Evolutionary conservation across 108 stramenopile species (phyloP).

Genomic region (Epipyxis sp.): DNA sequence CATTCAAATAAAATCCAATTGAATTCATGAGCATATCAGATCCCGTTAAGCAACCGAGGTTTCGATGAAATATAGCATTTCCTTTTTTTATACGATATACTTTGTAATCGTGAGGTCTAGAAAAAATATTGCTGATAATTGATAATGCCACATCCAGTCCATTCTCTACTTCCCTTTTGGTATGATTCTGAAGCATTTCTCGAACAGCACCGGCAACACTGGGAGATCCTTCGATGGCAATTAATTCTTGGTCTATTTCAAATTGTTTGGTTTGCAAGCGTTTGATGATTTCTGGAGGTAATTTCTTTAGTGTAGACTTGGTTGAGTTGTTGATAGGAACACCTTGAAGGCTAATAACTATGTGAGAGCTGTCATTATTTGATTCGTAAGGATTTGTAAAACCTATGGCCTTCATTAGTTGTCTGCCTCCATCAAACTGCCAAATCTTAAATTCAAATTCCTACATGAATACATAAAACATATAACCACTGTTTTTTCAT

Average conservation of each 20-base stretch:
- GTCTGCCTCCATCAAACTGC: not conserved
- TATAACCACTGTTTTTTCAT: too few relatives aligned
- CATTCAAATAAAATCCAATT: not conserved
- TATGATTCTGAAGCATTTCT: not conserved
- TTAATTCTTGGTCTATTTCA: not conserved
- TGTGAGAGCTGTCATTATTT: not conserved
- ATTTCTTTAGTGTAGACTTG: not conserved
- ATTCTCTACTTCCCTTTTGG: not conserved
- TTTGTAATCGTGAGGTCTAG: not conserved
- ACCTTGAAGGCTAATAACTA: too few relatives aligned
- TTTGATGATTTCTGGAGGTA: not conserved
- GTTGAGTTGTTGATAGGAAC: too few relatives aligned
- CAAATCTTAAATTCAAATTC: too few relatives aligned
- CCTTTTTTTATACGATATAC: not conserved
- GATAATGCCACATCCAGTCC: not conserved
- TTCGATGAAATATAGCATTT: not conserved
- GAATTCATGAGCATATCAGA: not conserved
- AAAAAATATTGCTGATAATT: not conserved
- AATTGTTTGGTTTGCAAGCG: not conserved
- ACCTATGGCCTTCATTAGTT: not conserved
- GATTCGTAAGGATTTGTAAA: not conserved
- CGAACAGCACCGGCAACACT: not conserved
- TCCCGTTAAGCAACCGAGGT: not conserved
- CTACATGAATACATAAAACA: too few relatives aligned
- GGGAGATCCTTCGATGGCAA: not conserved